Evolutionary conservation across 148 eudicot species (phyloP).

Genomic region (Fagopyrum homotropicum): DNA sequence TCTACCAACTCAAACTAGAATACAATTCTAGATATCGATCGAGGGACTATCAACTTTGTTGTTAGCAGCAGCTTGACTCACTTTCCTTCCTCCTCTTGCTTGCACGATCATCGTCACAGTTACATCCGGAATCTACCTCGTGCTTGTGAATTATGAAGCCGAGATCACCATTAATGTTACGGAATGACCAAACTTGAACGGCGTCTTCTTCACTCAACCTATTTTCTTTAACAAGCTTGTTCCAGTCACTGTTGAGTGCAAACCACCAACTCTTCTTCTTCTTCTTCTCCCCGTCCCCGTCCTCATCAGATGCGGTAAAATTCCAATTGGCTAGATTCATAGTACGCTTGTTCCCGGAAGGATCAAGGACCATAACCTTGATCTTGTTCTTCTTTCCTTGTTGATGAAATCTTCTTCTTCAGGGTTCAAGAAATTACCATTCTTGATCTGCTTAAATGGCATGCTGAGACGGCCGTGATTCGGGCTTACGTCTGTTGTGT

Average conservation of each 20-base stretch:
- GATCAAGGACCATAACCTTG: background rate
- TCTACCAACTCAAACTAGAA: too few species aligned
- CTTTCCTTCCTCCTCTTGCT: too few species aligned
- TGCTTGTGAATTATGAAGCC: background rate
- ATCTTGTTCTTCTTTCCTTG: background rate
- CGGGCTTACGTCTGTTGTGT: background rate
- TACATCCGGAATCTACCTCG: too few species aligned
- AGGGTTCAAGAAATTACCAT: background rate
- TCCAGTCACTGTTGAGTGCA: background rate
- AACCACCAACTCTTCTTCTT: background rate
- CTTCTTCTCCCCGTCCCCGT: too few species aligned
- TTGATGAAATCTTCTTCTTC: background rate
- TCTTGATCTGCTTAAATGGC: background rate
- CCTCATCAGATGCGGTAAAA: background rate
- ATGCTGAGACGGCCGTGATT: background rate
- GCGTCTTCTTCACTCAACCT: background rate
- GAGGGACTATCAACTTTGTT: too few species aligned
- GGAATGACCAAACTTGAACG: conserved; percentile 5
- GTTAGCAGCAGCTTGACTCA: too few species aligned
- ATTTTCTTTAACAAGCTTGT: background rate
- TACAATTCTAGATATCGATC: too few species aligned
- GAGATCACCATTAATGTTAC: background rate
- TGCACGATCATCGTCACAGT: too few species aligned
- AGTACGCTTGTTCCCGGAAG: too few species aligned
- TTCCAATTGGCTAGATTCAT: conserved; percentile 5